Conservation (phyloP, 306 rosid genomes). For the Trichosanthes cucumerina region DNA sequence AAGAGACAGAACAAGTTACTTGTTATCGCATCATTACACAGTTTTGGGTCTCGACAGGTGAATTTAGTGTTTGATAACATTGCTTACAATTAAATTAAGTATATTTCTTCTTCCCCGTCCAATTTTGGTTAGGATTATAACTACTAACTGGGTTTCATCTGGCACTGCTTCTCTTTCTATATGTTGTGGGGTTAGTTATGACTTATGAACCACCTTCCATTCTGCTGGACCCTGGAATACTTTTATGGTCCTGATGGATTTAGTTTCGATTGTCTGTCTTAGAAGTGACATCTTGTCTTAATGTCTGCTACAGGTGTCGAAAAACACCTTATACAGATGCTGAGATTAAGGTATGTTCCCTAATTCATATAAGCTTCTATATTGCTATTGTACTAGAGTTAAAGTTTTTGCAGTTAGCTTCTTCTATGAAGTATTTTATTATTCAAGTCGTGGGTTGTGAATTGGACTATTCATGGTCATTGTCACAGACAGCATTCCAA, state of each 20-base stretch:
- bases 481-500: conserved; percentile 77
- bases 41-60: conserved; percentile 97
- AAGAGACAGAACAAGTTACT: conserved; percentile 44
- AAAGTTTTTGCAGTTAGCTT: not conserved
- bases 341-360: conserved; percentile 60
- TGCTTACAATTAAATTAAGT: not conserved
- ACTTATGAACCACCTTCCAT: not conserved
- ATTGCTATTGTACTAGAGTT: not conserved
- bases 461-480: not conserved
- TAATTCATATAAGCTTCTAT: not conserved
- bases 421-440: not conserved
- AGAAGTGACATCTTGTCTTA: not conserved
- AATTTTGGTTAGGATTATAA: not conserved
- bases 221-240: not conserved
- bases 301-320: conserved; percentile 51
- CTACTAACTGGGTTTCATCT: not conserved
- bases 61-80: not conserved
- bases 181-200: not conserved
- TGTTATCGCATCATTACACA: conserved; percentile 85
- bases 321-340: conserved; percentile 69
- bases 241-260: not conserved
- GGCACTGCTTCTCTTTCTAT: not conserved
- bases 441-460: not conserved
- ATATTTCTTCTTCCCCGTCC: not conserved
- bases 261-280: not conserved